These are phyloP conservation scores for Ophiostoma sp. DNA, from an alignment of 2,329 filamentous ascomycete species.

Conservation along the genomic window DNA sequence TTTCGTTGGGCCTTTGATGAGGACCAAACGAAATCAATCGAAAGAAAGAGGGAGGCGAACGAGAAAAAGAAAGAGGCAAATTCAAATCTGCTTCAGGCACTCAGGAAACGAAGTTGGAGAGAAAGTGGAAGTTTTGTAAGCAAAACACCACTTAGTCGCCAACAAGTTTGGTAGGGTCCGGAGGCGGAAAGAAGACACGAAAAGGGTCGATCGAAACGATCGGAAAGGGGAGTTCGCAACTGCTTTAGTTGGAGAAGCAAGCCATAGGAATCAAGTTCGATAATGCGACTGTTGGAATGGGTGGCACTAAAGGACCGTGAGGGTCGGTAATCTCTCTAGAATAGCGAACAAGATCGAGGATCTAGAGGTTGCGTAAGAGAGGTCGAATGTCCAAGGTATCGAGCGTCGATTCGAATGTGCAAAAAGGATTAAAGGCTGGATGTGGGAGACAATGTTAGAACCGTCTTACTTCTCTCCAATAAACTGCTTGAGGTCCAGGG, in stretches of 20 bases:
- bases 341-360: not conserved
- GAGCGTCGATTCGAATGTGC: not conserved
- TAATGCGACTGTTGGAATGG: not conserved
- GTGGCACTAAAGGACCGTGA: slow-evolving; percentile 3
- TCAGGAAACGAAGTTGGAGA: slow-evolving; percentile 35
- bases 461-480: not conserved
- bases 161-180: not conserved
- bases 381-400: not conserved
- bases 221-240: slow-evolving; percentile 5
- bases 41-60: too few relatives aligned
- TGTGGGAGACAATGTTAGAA: not conserved
- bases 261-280: slow-evolving; percentile 38
- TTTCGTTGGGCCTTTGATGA: slow-evolving; percentile 28
- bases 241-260: slow-evolving; percentile 31
- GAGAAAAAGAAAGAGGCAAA: slow-evolving; percentile 14
- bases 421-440: not conserved
- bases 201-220: slow-evolving; percentile 25
- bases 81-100: slow-evolving; percentile 44
- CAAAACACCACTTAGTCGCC: slow-evolving; percentile 34
- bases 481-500: not conserved
- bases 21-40: slow-evolving; percentile 19
- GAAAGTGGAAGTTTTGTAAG: slow-evolving; percentile 29
- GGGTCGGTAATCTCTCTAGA: not conserved
- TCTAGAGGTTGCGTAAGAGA: not conserved
- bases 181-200: slow-evolving; percentile 38